These are phyloP conservation scores for Sclerotinia trifoliorum DNA, from an alignment of 2,329 filamentous ascomycete species.

Conservation along the genomic window DNA sequence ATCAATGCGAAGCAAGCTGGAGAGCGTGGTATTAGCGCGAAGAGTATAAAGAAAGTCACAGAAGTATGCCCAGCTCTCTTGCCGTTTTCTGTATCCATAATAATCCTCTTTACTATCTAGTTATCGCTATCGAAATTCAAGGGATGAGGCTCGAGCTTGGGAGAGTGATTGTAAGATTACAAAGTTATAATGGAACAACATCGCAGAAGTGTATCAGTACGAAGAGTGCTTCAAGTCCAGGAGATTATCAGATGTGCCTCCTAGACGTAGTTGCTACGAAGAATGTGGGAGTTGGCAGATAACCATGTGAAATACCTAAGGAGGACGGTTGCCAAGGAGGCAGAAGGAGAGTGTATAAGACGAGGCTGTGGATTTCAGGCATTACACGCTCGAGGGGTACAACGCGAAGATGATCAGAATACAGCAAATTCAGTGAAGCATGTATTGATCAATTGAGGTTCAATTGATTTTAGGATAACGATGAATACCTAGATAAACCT, in stretches of 20 bases:
- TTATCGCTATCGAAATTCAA: constrained; percentile 21
- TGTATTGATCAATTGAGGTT: neutral
- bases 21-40: constrained; percentile 71
- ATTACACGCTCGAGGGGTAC: neutral
- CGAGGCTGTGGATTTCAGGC: constrained; percentile 13
- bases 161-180: neutral
- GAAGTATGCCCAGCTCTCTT: constrained; percentile 52
- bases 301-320: neutral
- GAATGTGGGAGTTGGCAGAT: neutral
- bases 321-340: neutral
- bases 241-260: neutral
- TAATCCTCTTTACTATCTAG: constrained; percentile 8
- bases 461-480: neutral
- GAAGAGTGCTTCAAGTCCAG: neutral
- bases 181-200: neutral
- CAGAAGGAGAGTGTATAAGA: neutral
- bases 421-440: neutral
- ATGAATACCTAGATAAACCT: neutral
- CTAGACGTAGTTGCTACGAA: neutral
- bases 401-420: neutral
- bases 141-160: constrained; percentile 12
- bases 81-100: neutral
- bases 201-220: neutral
- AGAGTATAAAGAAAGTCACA: constrained; percentile 74
- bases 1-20: constrained; percentile 73